phyloP scores from a whole-genome alignment of 2,329 filamentous ascomycete species.

The Hirsutella rhossiliensis region DNA sequence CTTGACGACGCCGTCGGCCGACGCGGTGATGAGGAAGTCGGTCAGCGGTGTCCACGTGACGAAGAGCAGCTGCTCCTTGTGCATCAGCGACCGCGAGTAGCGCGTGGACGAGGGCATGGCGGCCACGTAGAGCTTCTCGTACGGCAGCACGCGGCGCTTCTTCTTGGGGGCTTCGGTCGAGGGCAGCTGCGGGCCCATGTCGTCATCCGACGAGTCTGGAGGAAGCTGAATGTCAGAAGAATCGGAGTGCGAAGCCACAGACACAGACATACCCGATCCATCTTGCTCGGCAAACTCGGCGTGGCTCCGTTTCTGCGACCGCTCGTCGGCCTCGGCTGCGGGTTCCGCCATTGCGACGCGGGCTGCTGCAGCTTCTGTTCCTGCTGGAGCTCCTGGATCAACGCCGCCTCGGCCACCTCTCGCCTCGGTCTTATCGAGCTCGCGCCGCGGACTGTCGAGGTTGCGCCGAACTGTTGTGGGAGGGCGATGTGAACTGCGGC shows the following conservation, averaged over 20 bases:
- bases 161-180: slow-evolving; percentile 66
- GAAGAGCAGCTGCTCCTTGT: slow-evolving; percentile 87
- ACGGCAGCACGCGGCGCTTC: slow-evolving; percentile 80
- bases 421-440: too few relatives aligned
- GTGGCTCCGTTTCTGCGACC: slow-evolving; percentile 37
- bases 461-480: too few relatives aligned
- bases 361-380: background rate
- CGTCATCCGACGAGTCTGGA: slow-evolving; percentile 65
- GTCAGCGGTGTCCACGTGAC: slow-evolving; percentile 80
- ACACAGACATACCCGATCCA: slow-evolving; percentile 21
- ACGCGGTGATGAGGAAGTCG: slow-evolving; percentile 91
- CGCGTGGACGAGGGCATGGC: slow-evolving; percentile 70
- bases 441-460: too few relatives aligned
- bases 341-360: slow-evolving; percentile 8
- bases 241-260: background rate
- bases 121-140: slow-evolving; percentile 90
- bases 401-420: too few relatives aligned
- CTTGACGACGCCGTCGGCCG: slow-evolving; percentile 90
- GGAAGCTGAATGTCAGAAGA: slow-evolving; percentile 1
- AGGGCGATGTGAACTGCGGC: too few relatives aligned
- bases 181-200: slow-evolving; percentile 86
- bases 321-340: slow-evolving; percentile 18
- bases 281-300: slow-evolving; percentile 39
- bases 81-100: slow-evolving; percentile 96
- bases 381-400: background rate